Conservation (phyloP, 495 filamentous ascomycete species). For the Podospora sp. region DNA sequence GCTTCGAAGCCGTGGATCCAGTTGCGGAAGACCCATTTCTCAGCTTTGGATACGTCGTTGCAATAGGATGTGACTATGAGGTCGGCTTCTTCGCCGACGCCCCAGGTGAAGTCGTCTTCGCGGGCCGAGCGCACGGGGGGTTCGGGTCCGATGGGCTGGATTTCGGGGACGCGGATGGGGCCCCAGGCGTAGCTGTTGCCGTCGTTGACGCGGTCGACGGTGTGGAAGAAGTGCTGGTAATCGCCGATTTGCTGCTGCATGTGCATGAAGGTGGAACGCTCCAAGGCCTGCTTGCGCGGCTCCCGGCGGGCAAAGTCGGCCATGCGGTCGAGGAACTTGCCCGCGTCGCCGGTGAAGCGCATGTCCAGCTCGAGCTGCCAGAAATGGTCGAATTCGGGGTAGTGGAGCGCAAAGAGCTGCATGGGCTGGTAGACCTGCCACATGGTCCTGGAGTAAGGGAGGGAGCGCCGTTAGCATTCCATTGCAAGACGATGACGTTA, state of each 20-base stretch:
- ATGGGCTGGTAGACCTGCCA: slow-evolving; percentile 48
- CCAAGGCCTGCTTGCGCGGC: slow-evolving; percentile 51
- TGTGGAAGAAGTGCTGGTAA: slow-evolving; percentile 27
- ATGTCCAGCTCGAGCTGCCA: slow-evolving; percentile 68
- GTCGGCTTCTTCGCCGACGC: slow-evolving; percentile 63
- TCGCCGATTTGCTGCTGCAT: slow-evolving; percentile 36
- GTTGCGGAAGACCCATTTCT: slow-evolving; percentile 54
- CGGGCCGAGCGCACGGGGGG: slow-evolving; percentile 46
- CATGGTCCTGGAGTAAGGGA: slow-evolving; percentile 35
- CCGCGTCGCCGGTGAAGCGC: slow-evolving; percentile 59
- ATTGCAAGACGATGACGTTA: not conserved
- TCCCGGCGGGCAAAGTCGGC: slow-evolving; percentile 55
- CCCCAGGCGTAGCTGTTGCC: slow-evolving; percentile 60
- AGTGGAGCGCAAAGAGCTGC: slow-evolving; percentile 60
- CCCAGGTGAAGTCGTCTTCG: slow-evolving; percentile 58
- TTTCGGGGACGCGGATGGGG: slow-evolving; percentile 51
- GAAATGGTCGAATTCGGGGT: slow-evolving; percentile 61
- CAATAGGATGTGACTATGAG: slow-evolving; percentile 56
- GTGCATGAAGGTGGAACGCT: slow-evolving; percentile 43
- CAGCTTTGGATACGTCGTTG: slow-evolving; percentile 47
- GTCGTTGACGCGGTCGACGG: slow-evolving; percentile 31
- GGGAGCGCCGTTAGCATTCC: not conserved
- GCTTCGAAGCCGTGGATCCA: slow-evolving; percentile 44
- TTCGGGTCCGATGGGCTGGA: slow-evolving; percentile 49
- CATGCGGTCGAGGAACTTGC: slow-evolving; percentile 53